Conservation (phyloP, 345 rosid genomes). For the Salix suchowensis region DNA sequence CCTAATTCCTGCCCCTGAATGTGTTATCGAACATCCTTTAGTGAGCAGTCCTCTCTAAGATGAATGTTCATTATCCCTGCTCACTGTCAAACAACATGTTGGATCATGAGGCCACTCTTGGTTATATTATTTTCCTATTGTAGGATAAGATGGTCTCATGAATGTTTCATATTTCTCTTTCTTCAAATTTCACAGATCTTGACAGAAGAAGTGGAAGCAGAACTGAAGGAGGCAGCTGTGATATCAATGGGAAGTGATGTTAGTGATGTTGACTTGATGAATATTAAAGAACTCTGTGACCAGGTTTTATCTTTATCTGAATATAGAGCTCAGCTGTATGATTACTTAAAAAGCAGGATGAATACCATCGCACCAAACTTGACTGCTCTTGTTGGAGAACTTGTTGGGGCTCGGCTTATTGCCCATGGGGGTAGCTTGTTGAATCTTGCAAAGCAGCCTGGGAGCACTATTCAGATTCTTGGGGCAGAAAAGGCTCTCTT, state of each 20-base stretch:
- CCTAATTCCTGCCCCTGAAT: background rate
- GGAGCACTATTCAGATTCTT: conserved; percentile 87
- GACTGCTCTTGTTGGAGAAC: conserved; percentile 93
- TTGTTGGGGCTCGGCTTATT: conserved; percentile 90
- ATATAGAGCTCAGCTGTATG: conserved; percentile 86
- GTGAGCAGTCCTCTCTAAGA: background rate
- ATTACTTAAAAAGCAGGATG: conserved; percentile 86
- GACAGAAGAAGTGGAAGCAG: conserved; percentile 66
- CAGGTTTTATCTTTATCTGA: conserved; percentile 82
- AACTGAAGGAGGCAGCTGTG: conserved; percentile 73
- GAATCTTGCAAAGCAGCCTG: conserved; percentile 92
- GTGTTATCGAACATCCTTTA: background rate
- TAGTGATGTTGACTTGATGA: conserved; percentile 68
- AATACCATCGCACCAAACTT: conserved; percentile 88
- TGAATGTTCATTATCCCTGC: background rate
- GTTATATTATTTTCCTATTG: background rate
- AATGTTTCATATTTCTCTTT: background rate
- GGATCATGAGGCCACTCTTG: background rate
- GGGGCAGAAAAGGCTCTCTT: conserved; percentile 94
- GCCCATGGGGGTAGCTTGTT: conserved; percentile 92
- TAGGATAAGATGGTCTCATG: background rate
- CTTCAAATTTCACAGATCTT: conserved; percentile 40
- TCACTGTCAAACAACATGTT: background rate
- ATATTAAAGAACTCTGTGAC: conserved; percentile 75
- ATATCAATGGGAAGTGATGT: conserved; percentile 96